Conservation (phyloP, 495 filamentous ascomycete genomes). For the Aspergillus sclerotiicarbonarius region DNA sequence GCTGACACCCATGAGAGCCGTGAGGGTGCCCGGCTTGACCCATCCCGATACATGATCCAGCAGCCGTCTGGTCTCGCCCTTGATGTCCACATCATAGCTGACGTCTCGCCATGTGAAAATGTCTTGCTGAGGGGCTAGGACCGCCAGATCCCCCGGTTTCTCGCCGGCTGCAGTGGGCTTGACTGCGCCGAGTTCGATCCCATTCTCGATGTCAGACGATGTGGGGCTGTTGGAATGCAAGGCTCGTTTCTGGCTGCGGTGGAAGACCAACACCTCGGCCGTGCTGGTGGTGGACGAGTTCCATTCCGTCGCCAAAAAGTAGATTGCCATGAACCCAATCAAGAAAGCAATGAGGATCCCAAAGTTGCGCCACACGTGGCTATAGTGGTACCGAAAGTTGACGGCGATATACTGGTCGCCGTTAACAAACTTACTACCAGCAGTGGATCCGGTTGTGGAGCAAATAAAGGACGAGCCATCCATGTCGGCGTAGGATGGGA, state of each 20-base stretch:
- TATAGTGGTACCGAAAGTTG: slow-evolving; percentile 52
- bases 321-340: slow-evolving; percentile 52
- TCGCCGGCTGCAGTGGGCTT: slow-evolving; percentile 25
- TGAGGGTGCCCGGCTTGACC: slow-evolving; percentile 68
- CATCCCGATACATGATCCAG: slow-evolving; percentile 66
- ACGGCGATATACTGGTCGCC: slow-evolving; percentile 49
- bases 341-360: slow-evolving; percentile 63
- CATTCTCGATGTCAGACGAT: slow-evolving; percentile 40
- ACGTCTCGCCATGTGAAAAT: slow-evolving; percentile 77
- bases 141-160: slow-evolving; percentile 36
- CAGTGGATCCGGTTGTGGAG: slow-evolving; percentile 15
- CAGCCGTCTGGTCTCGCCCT: slow-evolving; percentile 54
- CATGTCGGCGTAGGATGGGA: slow-evolving; percentile 46
- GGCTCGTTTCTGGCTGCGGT: slow-evolving; percentile 28
- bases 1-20: slow-evolving; percentile 61
- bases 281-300: slow-evolving; percentile 32
- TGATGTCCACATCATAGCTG: slow-evolving; percentile 65
- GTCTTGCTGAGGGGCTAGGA: slow-evolving; percentile 44
- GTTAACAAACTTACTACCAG: slow-evolving; percentile 37
- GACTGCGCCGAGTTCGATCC: slow-evolving; percentile 20
- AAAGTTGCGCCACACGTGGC: slow-evolving; percentile 64
- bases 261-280: slow-evolving; percentile 36
- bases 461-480: slow-evolving; percentile 11
- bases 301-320: slow-evolving; percentile 40
- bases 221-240: slow-evolving; percentile 35